A percentile compares a stretch with the other conserved stretches of the same genome.
Conservation (phyloP, 306 rosid genomes). For the Lithocarpus polystachyus region DNA sequence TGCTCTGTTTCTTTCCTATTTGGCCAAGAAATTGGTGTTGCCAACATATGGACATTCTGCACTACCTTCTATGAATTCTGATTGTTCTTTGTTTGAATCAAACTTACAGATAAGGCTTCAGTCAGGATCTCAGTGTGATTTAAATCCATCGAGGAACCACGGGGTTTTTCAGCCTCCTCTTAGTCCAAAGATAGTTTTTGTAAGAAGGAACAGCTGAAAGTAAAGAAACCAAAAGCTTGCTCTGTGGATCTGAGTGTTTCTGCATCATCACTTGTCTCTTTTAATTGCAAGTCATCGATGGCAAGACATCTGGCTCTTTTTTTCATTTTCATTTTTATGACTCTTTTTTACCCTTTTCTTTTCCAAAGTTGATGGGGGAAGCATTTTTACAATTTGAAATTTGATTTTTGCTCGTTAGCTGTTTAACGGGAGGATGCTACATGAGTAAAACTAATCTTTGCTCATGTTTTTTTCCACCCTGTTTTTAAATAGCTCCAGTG, state of each 20-base stretch:
- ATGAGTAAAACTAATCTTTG: constrained; percentile 23
- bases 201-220: constrained; percentile 44
- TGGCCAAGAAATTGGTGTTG: too few species aligned
- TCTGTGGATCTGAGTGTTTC: constrained; percentile 19
- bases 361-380: constrained; percentile 40
- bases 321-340: neutral
- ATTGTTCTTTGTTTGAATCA: constrained; percentile 1
- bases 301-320: neutral
- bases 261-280: neutral
- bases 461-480: constrained; percentile 55
- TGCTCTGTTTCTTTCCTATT: too few species aligned
- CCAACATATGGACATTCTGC: neutral
- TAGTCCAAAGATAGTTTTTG: constrained; percentile 36
- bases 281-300: neutral
- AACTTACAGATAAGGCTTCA: constrained; percentile 51
- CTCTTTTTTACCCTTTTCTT: neutral
- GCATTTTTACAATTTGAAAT: neutral
- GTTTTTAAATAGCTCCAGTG: constrained; percentile 43
- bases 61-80: neutral
- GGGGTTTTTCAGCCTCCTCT: constrained; percentile 34
- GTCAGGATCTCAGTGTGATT: constrained; percentile 32
- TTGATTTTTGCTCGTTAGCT: constrained; percentile 31
- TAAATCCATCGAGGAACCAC: constrained; percentile 23
- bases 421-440: constrained; percentile 47
- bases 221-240: constrained; percentile 9